These are phyloP conservation scores for Ogataea hybrid DNA, from an alignment of 1,139 yeast species.

Conservation along the genomic window DNA sequence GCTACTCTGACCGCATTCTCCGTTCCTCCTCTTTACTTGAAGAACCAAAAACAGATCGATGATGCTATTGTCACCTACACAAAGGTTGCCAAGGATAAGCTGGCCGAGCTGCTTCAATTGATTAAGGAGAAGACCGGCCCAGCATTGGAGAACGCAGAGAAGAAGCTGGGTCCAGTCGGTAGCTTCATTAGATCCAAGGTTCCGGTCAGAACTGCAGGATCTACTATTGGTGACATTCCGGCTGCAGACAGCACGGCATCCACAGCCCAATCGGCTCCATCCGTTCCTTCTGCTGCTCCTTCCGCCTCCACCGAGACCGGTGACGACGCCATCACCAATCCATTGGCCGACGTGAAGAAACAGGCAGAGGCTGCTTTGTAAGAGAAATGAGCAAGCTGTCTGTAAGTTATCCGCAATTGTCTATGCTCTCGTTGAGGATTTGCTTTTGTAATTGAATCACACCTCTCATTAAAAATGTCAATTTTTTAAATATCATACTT, in stretches of 20 bases:
- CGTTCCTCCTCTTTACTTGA: slow-evolving; percentile 69
- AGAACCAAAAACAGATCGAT: slow-evolving; percentile 80
- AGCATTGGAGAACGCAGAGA: slow-evolving; percentile 42
- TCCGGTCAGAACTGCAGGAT: slow-evolving; percentile 72
- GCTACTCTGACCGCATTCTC: slow-evolving; percentile 67
- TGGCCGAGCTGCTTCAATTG: slow-evolving; percentile 46
- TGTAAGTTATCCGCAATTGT: neutral
- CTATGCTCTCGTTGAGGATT: slow-evolving; percentile 1
- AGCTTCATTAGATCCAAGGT: slow-evolving; percentile 54
- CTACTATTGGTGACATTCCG: slow-evolving; percentile 55
- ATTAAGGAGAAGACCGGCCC: slow-evolving; percentile 56
- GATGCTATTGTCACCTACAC: slow-evolving; percentile 60
- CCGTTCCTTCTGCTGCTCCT: slow-evolving; percentile 3
- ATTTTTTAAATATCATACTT: neutral
- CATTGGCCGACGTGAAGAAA: slow-evolving; percentile 8
- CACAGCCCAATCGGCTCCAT: slow-evolving; percentile 1
- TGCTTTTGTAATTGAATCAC: slow-evolving; percentile 1
- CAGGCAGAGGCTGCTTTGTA: slow-evolving; percentile 14
- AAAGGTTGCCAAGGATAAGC: slow-evolving; percentile 54
- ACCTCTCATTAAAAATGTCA: neutral
- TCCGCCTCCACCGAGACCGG: slow-evolving; percentile 16
- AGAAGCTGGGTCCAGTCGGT: slow-evolving; percentile 66
- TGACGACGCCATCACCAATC: slow-evolving; percentile 10
- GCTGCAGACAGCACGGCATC: slow-evolving; percentile 2
- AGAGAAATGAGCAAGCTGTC: neutral